phyloP scores from a whole-genome alignment of 202 grass and related monocot species.

The Panicum virgatum region DNA sequence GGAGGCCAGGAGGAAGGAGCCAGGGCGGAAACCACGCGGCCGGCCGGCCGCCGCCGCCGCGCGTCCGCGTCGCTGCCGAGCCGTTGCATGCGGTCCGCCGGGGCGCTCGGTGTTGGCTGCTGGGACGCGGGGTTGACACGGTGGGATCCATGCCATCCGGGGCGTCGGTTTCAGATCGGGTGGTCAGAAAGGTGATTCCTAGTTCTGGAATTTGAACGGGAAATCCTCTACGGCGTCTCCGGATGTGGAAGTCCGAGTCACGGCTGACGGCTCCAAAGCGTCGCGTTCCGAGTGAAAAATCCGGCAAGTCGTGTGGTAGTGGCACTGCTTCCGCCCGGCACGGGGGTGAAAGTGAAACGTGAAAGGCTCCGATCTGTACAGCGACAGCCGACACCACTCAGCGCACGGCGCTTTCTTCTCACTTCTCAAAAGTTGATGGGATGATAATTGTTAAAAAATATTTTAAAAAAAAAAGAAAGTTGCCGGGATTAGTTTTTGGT shows the following conservation, averaged over 20 bases:
- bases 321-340: background rate
- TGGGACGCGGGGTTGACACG: slow-evolving; percentile 36
- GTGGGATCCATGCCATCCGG: background rate
- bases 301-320: background rate
- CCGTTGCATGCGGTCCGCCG: background rate
- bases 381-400: background rate
- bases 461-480: background rate
- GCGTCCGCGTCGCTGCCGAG: background rate
- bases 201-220: background rate
- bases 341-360: background rate
- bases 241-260: background rate
- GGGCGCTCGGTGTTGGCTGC: background rate
- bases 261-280: background rate
- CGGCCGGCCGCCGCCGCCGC: slow-evolving; percentile 3
- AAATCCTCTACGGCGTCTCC: background rate
- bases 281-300: background rate
- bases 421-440: background rate
- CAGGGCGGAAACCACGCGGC: slow-evolving; percentile 34
- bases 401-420: background rate
- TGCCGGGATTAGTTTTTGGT: background rate
- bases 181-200: background rate
- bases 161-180: background rate
- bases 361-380: background rate
- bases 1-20: background rate
- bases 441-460: too few relatives aligned